Base-by-base conservation (phyloP, 2,329 filamentous ascomycete genomes). In the Colletotrichum brevisporum region DNA sequence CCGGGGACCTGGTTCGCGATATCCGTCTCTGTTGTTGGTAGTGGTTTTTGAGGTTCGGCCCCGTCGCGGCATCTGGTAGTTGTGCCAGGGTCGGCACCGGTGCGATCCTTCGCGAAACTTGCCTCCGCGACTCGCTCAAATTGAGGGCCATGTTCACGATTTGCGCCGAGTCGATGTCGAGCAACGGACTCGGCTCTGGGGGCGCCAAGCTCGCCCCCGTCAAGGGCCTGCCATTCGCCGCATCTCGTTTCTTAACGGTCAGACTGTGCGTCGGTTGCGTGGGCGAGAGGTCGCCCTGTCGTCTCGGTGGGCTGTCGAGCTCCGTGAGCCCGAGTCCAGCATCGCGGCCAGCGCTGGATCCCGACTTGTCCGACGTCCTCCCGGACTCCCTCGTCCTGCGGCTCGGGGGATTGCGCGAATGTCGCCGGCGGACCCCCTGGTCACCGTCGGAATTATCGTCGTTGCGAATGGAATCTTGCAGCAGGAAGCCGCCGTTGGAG, bases 71-170 rank as follows among this genome's bases (percentile, higher is more conserved):
- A 77, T 88, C 81, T 4, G 89, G 84, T 3, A 89, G 75, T 4
- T 88, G 87, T 5, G 84, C 82, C 62, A 86, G 82, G 48, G 81
- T 83, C 54, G 83, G 88, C 36, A 81, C 88, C 43, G 77, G 89
- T 73, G 80, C 86, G 78, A 77, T 90, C 79, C 83, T 87, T 79
- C 84, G 88, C 78, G 82, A 89, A 70, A 84, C 92, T 80, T 86
- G 86, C 76, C 89, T 89, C 72, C 90, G 89, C 75, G 91, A 93
- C 79, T 98, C 94, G 82, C 93, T 97, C 57, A 98, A 81, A 72
- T 92, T 96, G 74, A 98, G 82, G 1, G 95, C 95, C 88, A 98
- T 93, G 75, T 94, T 94, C 50, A 98, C 94, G 72, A 98, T 97
- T 79, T 97, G 93, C 4, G 92, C 89, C 8, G 95, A 92, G 75